Evolutionary conservation across 164 flowering plant genomes (phyloP), one percentile per base, ranked within the genome.

Genomic region (Euptelea pleiosperma): DNA sequence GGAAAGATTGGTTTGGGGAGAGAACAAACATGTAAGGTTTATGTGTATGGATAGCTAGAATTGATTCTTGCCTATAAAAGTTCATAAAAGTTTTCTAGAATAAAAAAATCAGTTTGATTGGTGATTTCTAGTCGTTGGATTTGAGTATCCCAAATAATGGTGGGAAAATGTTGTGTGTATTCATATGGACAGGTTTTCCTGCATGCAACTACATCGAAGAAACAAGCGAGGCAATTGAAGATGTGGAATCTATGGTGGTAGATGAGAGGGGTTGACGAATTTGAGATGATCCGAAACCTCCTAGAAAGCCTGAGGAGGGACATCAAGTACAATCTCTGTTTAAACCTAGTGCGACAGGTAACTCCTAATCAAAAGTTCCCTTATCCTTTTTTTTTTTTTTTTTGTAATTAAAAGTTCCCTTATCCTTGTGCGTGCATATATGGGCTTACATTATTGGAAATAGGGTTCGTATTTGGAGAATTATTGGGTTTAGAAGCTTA

Each of bases 221-320:
- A 92, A 46, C 98, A 92, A 73, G 81, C 86, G 26, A 87, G 87
- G 98, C 95, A 93, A 19, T 42, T 87, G 66, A 86, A 81, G 78
- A 89, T 89, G 97, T 84, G 97, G 74, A 87, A 87, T 72, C 45
- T 89, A 46, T 96, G 87, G 70, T 83, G 97, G 96, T 89, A 97
- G 98, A 93, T 93, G 98, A 82, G 75, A 1, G 98, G 98, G 1
- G 98, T 93, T 0, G 94, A 93, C 22, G 97, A 93, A 61, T 80
- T 74, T 48, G 76, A 87, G 58, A 93, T 93, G 94, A 80, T 82
- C 16, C 33, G 80, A 3, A 86, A 89, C 75, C 87, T 93, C 31
- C 98, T 96, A 0, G 96, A 84, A 61, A 94, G 98, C 19, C 94
- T 93, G 0, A 61, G 98, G 46, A 74, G 96, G 67, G 98, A 93